Percentiles rank a stretch among this genome's conserved stretches.
phyloP scores from a whole-genome alignment of 805 yeast species.

The Teunomyces tritomae region DNA sequence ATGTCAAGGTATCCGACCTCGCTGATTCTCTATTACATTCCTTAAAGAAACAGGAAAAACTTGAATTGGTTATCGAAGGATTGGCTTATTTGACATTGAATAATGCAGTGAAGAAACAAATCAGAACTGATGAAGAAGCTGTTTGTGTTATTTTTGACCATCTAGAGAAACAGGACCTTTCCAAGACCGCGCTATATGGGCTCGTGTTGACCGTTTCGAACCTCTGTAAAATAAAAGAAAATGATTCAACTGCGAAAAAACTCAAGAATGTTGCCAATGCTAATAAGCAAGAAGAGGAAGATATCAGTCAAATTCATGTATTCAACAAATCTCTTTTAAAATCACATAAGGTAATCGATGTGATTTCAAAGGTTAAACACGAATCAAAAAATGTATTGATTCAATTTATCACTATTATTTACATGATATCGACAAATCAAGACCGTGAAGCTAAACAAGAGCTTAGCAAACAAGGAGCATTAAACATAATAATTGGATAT shows the following conservation, averaged over 20 bases:
- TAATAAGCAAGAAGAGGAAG: slow-evolving; percentile 19
- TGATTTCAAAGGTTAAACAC: slow-evolving; percentile 17
- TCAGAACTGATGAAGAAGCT: slow-evolving; percentile 35
- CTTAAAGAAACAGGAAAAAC: slow-evolving; percentile 8
- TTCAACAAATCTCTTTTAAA: slow-evolving; percentile 30
- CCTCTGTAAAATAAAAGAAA: slow-evolving; percentile 30
- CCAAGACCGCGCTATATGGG: slow-evolving; percentile 36
- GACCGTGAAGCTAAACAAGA: slow-evolving; percentile 25
- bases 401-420: slow-evolving; percentile 32
- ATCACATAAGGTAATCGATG: slow-evolving; percentile 21
- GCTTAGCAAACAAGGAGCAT: slow-evolving; percentile 47
- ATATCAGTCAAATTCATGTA: slow-evolving; percentile 23
- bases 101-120: slow-evolving; percentile 22
- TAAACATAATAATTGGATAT: slow-evolving; percentile 38
- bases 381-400: slow-evolving; percentile 11
- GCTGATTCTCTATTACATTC: slow-evolving; percentile 9
- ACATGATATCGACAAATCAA: slow-evolving; percentile 31
- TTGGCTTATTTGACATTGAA: slow-evolving; percentile 47
- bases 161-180: slow-evolving; percentile 10
- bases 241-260: slow-evolving; percentile 5
- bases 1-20: slow-evolving; percentile 7
- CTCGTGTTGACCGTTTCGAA: slow-evolving; percentile 40
- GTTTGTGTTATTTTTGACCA: slow-evolving; percentile 19
- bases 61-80: slow-evolving; percentile 39
- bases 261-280: slow-evolving; percentile 7